These are phyloP conservation scores for Ceratorhiza oryzae-sativae DNA, from an alignment of 1,284 basidiomycete genomes.

Conservation along the genomic window DNA sequence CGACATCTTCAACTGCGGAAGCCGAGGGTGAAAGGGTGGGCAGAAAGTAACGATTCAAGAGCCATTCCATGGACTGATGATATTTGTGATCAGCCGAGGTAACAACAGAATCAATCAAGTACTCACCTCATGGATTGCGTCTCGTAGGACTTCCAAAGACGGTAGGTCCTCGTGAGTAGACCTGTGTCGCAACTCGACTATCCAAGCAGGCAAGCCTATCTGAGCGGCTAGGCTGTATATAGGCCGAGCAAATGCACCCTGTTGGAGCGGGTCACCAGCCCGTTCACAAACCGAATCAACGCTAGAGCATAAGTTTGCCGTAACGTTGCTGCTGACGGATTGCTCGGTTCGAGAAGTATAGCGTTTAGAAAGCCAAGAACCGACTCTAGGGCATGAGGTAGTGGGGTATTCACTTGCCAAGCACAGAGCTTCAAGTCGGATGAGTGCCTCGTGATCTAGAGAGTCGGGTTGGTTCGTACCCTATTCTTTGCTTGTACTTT, in stretches of 20 bases:
- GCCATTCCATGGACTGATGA: slow-evolving; percentile 74
- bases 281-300: slow-evolving; percentile 91
- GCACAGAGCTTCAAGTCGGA: slow-evolving; percentile 66
- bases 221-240: slow-evolving; percentile 89
- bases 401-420: slow-evolving; percentile 72
- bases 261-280: slow-evolving; percentile 94
- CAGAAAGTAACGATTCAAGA: slow-evolving; percentile 80
- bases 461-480: slow-evolving; percentile 55
- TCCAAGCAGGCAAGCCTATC: slow-evolving; percentile 84
- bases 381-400: slow-evolving; percentile 77
- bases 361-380: slow-evolving; percentile 72
- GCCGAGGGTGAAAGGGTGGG: slow-evolving; percentile 70
- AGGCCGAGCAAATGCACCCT: slow-evolving; percentile 84
- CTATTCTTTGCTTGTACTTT: slow-evolving; percentile 72
- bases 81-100: not conserved
- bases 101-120: too few species aligned
- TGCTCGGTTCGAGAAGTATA: slow-evolving; percentile 59
- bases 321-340: slow-evolving; percentile 57
- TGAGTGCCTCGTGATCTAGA: not conserved
- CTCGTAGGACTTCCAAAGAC: slow-evolving; percentile 77
- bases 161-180: slow-evolving; percentile 97
- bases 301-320: slow-evolving; percentile 77
- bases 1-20: slow-evolving; percentile 47
- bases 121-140: slow-evolving; percentile 74
- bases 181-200: slow-evolving; percentile 94